A percentile compares a stretch with the other conserved stretches of the same genome.
Conservation (phyloP, 1,284 basidiomycete species). For the Ganoderma leucocontextum region DNA sequence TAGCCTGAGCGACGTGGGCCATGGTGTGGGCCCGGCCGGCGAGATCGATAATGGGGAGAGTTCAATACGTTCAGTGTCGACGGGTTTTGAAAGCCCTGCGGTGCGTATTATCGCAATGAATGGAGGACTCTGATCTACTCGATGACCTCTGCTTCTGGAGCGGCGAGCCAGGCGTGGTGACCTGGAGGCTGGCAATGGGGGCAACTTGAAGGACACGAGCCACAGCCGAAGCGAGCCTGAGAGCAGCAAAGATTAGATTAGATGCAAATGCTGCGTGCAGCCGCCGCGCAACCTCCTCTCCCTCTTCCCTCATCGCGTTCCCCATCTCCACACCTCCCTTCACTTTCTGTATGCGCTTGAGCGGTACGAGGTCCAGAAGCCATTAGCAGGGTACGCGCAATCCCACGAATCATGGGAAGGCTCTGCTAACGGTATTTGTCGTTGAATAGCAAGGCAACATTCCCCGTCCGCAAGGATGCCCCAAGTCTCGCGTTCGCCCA, state of each 20-base stretch:
- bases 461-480: constrained; percentile 26
- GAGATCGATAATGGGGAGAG: too few relatives aligned
- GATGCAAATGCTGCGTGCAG: not conserved
- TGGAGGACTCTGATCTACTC: not conserved
- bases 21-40: not conserved
- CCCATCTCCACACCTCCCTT: not conserved
- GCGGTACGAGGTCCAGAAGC: not conserved
- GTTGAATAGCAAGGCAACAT: not conserved
- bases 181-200: too few relatives aligned
- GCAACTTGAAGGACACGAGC: not conserved
- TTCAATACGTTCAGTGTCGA: not conserved
- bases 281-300: not conserved
- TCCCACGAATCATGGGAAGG: too few relatives aligned
- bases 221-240: not conserved
- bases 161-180: not conserved
- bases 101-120: not conserved
- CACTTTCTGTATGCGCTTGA: not conserved
- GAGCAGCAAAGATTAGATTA: not conserved
- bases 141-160: not conserved
- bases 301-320: not conserved
- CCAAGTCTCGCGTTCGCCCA: constrained; percentile 38
- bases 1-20: not conserved
- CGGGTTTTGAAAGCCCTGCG: not conserved
- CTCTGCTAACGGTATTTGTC: not conserved
- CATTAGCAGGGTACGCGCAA: not conserved